Percentiles rank a stretch among this genome's conserved stretches.
These are phyloP conservation scores for Rhinocladiella similis DNA, from an alignment of 2,329 filamentous ascomycete species.

Conservation along the genomic window DNA sequence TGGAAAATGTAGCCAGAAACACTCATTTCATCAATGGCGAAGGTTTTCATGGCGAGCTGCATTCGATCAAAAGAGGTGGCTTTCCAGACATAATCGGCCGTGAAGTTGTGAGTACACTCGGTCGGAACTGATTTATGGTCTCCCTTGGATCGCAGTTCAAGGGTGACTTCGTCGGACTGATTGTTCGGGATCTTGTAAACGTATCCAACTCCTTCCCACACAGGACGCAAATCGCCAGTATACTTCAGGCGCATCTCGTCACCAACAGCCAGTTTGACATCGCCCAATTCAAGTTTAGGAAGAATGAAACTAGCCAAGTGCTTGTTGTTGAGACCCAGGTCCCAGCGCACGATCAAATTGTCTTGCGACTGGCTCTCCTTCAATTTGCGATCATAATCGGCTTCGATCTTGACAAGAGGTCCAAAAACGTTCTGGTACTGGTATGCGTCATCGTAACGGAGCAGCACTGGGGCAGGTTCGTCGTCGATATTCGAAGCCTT, in stretches of 20 bases:
- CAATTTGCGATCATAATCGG: slow-evolving; percentile 97
- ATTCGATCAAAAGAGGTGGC: slow-evolving; percentile 98
- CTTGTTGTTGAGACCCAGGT: slow-evolving; percentile 94
- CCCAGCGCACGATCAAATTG: slow-evolving; percentile 90
- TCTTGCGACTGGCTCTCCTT: slow-evolving; percentile 98
- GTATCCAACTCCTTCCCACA: slow-evolving; percentile 98
- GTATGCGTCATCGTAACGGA: slow-evolving; percentile 95
- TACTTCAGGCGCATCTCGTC: slow-evolving; percentile 98
- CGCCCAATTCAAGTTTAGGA: slow-evolving; percentile 94
- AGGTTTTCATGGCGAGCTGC: slow-evolving; percentile 99
- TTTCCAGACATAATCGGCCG: slow-evolving; percentile 99
- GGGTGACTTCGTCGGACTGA: slow-evolving; percentile 93
- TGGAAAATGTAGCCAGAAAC: slow-evolving; percentile 99
- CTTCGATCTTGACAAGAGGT: slow-evolving; percentile 96
- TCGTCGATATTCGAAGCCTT: slow-evolving; percentile 91
- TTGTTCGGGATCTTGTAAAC: slow-evolving; percentile 99
- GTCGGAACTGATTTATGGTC: slow-evolving; percentile 96
- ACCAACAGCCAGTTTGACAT: slow-evolving; percentile 95
- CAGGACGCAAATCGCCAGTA: slow-evolving; percentile 84
- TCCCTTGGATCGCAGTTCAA: slow-evolving; percentile 89
- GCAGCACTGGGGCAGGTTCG: slow-evolving; percentile 85
- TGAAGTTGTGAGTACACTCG: slow-evolving; percentile 96
- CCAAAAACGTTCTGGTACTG: slow-evolving; percentile 99
- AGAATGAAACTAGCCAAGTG: slow-evolving; percentile 93
- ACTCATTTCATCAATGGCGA: slow-evolving; percentile 96